Percentiles rank a stretch among this genome's conserved stretches.
Conservation (phyloP, 495 filamentous ascomycete genomes). For the Penicillium psychrofluorescens region DNA sequence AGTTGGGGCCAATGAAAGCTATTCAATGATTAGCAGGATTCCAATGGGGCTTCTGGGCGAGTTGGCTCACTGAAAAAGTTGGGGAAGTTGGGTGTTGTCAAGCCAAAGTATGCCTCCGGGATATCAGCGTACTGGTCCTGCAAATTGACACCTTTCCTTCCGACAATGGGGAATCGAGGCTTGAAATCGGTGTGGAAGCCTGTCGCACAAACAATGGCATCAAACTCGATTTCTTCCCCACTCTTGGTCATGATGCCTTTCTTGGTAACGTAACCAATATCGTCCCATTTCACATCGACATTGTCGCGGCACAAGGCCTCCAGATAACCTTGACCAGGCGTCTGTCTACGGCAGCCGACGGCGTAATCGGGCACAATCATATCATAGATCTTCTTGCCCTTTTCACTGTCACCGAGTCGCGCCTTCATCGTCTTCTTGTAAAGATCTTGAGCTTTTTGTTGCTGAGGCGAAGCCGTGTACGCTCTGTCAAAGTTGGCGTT, state of each 20-base stretch:
- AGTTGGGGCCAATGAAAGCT: constrained; percentile 47
- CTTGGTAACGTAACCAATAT: constrained; percentile 40
- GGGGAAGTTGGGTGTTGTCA: constrained; percentile 27
- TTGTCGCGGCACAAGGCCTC: constrained; percentile 36
- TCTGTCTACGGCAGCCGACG: constrained; percentile 19
- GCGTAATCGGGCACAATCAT: constrained; percentile 12
- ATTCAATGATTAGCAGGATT: too few relatives aligned
- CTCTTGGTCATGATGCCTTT: constrained; percentile 32
- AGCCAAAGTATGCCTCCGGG: constrained; percentile 24
- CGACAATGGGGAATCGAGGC: constrained; percentile 24
- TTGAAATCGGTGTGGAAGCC: constrained; percentile 38
- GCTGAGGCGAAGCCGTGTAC: not conserved
- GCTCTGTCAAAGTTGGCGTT: not conserved
- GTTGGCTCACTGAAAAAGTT: constrained; percentile 27
- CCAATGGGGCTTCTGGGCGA: too few relatives aligned
- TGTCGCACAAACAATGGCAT: constrained; percentile 41
- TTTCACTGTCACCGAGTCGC: not conserved
- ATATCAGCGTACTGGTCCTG: constrained; percentile 14
- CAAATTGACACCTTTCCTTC: constrained; percentile 18
- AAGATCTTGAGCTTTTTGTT: not conserved
- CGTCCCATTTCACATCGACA: constrained; percentile 35
- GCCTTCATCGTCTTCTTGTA: not conserved
- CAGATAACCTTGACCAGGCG: constrained; percentile 32
- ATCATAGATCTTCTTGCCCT: not conserved
- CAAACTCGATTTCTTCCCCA: constrained; percentile 20